Evolutionary conservation across 495 filamentous ascomycete genomes (phyloP).

Genomic region (Terfezia claveryi): DNA sequence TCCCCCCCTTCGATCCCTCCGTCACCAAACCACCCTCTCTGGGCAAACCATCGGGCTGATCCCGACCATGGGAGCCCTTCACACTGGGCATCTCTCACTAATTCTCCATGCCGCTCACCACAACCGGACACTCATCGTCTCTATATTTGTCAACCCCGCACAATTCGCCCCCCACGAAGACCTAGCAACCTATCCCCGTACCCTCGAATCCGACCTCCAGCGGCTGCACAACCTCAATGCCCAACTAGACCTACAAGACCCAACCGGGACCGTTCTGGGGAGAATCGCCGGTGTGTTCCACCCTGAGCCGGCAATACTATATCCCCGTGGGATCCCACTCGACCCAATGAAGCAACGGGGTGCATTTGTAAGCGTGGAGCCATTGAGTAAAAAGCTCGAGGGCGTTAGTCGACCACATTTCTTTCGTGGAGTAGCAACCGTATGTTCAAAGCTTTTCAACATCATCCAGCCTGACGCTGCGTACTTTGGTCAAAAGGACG

Average conservation of each 20-base stretch:
- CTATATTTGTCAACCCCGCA: conserved; percentile 86
- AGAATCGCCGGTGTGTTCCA: conserved; percentile 65
- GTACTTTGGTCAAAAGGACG: conserved; percentile 96
- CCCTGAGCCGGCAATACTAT: conserved; percentile 64
- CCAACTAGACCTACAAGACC: conserved; percentile 31
- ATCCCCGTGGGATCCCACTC: conserved; percentile 62
- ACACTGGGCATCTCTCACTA: conserved; percentile 71
- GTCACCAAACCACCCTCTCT: conserved; percentile 41
- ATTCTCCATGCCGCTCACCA: conserved; percentile 68
- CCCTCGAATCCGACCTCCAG: conserved; percentile 53
- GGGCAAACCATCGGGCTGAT: conserved; percentile 65
- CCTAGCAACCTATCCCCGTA: conserved; percentile 69
- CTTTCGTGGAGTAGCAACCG: conserved; percentile 85
- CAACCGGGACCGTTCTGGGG: conserved; percentile 28
- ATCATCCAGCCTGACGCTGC: conserved; percentile 67
- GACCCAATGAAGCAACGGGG: conserved; percentile 56
- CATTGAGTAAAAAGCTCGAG: conserved; percentile 57
- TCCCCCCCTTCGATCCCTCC: conserved; percentile 45
- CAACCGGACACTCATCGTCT: conserved; percentile 67
- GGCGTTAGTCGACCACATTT: conserved; percentile 78
- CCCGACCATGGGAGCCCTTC: conserved; percentile 91
- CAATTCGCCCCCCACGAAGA: conserved; percentile 89
- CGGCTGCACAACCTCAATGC: conserved; percentile 44
- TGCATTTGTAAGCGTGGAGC: conserved; percentile 84
- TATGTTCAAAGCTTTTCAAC: conserved; percentile 95